Evolutionary conservation across 495 filamentous ascomycete species (phyloP), one percentile per base, ranked within the genome.

Genomic region (Penicillium cosmopolitanum): DNA sequence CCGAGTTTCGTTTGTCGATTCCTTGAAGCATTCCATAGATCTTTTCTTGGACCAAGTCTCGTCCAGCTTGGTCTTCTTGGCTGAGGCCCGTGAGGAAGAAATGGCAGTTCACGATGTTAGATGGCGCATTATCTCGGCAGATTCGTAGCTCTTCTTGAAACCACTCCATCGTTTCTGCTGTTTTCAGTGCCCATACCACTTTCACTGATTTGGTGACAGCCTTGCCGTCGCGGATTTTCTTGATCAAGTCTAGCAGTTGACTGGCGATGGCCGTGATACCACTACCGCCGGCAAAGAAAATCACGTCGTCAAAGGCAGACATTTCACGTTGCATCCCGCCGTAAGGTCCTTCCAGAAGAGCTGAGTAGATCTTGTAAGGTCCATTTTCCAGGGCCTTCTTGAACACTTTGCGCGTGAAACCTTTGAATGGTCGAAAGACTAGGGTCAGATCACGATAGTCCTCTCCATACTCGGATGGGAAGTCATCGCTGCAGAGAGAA

Each of bases 121-220:
- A 84, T 25, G 92, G 90, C 53, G 94, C 90, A 63, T 84, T 86
- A 68, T 97, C 89, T 60, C 91, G 81, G 76, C 93, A 95, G 65
- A 97, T 92, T 50, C 91, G 82, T 44, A 97, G 80, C 70, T 97
- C 95, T 76, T 97, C 94, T 69, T 90, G 90, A 82, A 98, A 98
- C 94, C 94, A 98, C 70, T 96, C 92, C 84, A 98, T 93, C 8
- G 91, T 91, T 74, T 97, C 94, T 36, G 91, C 84, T 53, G 88
- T 85, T 71, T 93, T 94, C 48, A 98, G 77, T 18, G 93, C 87
- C 94, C 94, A 98, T 12, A 98, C 84, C 5, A 98, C 90, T 19
- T 93, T 88, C 28, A 98, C 87, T 54, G 89, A 89, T 73, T 87
- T 91, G 15, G 93, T 96, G 54, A 97, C 89, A 34, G 94, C 95